Base-by-base conservation (phyloP, 441 rosid genomes). In the Populus hybrid region DNA sequence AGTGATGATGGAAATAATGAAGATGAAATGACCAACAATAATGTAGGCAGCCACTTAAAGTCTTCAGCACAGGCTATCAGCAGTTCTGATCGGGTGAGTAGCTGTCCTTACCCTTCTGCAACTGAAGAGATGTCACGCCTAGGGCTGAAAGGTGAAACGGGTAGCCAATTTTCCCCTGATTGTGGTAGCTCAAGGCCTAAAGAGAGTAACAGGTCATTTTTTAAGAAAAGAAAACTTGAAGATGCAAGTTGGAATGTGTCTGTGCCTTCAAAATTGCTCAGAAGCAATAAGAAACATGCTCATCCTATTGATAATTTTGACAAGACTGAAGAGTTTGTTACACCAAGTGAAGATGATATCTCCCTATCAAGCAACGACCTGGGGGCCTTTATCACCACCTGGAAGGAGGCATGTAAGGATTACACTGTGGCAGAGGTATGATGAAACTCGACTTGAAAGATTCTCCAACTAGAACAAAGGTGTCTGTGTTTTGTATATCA, bases 51-150 rank as follows among this genome's bases (percentile, higher is more conserved):
- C 75, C 74, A 69, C 11, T 57, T 73, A 16, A 69, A 67, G 77
- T 63, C 70, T 12, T 50, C 84, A 32, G 73, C 80, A 59, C 78
- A 85, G 72, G 81, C 70, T 69, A 75, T 46, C 68, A 82, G 65
- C 76, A 82, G 84, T 81, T 76, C 85, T 75, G 90, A 90, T 67
- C 83, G 85, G 73, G 81, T 86, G 74, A 89, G 88, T 80, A 83
- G 88, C 80, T 97, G 99, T 85, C 99, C 99, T 77, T 97, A 97
- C 81, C 99, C 99, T 66, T 94, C 99, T 80, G 98, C 88, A 80
- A 82, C 82, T 71, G 99, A 97, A 87, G 99, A 97, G 89, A 85
- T 86, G 84, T 87, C 86, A 75, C 91, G 99, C 71, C 90, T 97
- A 70, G 94, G 98, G 73, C 75, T 92, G 82, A 89, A 84, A 80